Base-by-base conservation (phyloP, 2,329 filamentous ascomycete species). In the Cladosporium sp. region DNA sequence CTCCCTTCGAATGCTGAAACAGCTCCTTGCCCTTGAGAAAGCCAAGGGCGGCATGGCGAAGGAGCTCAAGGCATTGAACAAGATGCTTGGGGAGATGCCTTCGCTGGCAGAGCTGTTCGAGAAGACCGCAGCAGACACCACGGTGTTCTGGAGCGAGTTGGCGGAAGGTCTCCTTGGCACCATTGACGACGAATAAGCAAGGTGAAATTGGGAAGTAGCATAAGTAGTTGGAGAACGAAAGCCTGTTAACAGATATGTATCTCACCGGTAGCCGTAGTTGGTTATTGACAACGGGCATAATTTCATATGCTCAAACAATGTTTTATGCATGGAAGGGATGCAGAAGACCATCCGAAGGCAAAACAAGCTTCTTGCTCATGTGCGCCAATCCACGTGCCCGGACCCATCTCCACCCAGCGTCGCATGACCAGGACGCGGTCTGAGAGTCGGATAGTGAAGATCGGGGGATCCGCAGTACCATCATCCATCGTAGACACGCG, bases 1-100 rank as follows among this genome's bases (percentile, higher is more conserved):
- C 66, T 81, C 80, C 0, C 56, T 82, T 0, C 74, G 80, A 2
- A 76, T 82, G 63, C 70, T 82, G 16, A 73, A 73, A 26, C 80
- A 82, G 62, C 70, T 79, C 11, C 63, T 77, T 13, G 26, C 43
- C 34, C 54, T 65, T 14, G 54, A 65, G 18, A 58, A 53, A 21
- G 63, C 46, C 13, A 36, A 39, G 14, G 13, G 53, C 5, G 23
- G 28, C 30, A 26, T 65, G 25, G n/a, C 28, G 10, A 46, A 59
- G 30, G 46, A 59, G 16, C 54, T 59, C 18, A 23, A 46, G 5
- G 25, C 30, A 6, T 23, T 65, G 21, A 32, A 39, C 16, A 30
- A 36, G 5, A 14, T 30, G 7, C 34, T 65, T 5, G 54, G 21
- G 6, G 63, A 65, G 18, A 65, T 65, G 63, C 63, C 63, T 30